Evolutionary conservation across 495 filamentous ascomycete species (phyloP).

Genomic region (Podospora australis): DNA sequence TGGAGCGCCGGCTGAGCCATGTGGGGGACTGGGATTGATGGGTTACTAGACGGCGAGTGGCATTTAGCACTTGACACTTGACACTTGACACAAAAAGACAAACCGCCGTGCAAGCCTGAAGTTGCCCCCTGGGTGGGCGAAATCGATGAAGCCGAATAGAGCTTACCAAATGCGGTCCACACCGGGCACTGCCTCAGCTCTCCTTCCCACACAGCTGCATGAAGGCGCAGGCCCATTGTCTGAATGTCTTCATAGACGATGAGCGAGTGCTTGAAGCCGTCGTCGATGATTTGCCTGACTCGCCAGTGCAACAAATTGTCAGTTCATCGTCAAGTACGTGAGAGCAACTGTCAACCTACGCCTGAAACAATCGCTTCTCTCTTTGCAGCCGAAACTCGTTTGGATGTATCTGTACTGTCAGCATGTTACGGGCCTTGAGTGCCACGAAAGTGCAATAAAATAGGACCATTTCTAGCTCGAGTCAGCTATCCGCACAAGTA

Average conservation of each 20-base stretch:
- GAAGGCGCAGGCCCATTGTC: constrained; percentile 54
- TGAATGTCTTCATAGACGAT: constrained; percentile 62
- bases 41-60: constrained; percentile 42
- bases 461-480: constrained; percentile 56
- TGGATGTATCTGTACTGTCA: constrained; percentile 43
- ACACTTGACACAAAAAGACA: not conserved
- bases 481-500: constrained; percentile 10
- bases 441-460: constrained; percentile 74
- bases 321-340: not conserved
- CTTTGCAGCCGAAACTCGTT: constrained; percentile 55
- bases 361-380: constrained; percentile 63
- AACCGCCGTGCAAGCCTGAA: no score
- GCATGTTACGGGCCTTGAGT: constrained; percentile 61
- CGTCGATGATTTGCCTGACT: constrained; percentile 64
- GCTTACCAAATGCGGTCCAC: constrained; percentile 66
- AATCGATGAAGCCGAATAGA: not conserved
- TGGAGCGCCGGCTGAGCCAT: constrained; percentile 50
- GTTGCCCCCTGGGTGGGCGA: not conserved
- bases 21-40: constrained; percentile 47
- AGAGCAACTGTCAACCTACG: constrained; percentile 47
- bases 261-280: constrained; percentile 61
- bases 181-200: constrained; percentile 51
- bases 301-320: no score
- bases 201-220: constrained; percentile 46
- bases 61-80: not conserved